These are phyloP conservation scores for Solanum chacoense DNA, from an alignment of 305 asterid species.

Conservation along the genomic window DNA sequence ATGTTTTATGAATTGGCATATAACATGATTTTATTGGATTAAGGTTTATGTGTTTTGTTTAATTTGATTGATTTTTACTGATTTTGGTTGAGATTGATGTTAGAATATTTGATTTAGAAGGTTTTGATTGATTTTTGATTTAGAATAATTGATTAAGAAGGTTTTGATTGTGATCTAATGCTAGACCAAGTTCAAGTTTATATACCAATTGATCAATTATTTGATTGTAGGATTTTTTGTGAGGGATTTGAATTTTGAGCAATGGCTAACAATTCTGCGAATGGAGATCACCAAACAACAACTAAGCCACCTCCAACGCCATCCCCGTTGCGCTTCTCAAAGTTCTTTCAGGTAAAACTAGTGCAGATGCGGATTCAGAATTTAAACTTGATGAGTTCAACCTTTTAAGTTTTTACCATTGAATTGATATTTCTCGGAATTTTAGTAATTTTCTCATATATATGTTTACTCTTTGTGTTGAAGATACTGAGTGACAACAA, in stretches of 20 bases:
- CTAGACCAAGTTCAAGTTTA: not conserved
- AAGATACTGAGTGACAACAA: not conserved
- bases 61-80: not conserved
- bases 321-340: constrained; percentile 30
- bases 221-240: not conserved
- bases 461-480: not conserved
- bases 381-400: not conserved
- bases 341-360: constrained; percentile 19
- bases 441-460: not conserved
- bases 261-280: constrained; percentile 19
- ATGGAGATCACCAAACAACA: constrained; percentile 23
- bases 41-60: not conserved
- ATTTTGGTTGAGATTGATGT: not conserved
- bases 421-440: not conserved
- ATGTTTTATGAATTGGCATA: not conserved
- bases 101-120: not conserved
- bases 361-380: not conserved
- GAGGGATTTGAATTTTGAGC: constrained; percentile 1
- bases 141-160: not conserved
- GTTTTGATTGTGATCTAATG: not conserved
- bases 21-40: not conserved
- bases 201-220: not conserved
- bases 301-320: constrained; percentile 28
- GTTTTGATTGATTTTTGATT: not conserved
- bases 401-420: not conserved